Evolutionary conservation across 1,139 yeast genomes (phyloP).

Genomic region (Protomyces macrosporus): DNA sequence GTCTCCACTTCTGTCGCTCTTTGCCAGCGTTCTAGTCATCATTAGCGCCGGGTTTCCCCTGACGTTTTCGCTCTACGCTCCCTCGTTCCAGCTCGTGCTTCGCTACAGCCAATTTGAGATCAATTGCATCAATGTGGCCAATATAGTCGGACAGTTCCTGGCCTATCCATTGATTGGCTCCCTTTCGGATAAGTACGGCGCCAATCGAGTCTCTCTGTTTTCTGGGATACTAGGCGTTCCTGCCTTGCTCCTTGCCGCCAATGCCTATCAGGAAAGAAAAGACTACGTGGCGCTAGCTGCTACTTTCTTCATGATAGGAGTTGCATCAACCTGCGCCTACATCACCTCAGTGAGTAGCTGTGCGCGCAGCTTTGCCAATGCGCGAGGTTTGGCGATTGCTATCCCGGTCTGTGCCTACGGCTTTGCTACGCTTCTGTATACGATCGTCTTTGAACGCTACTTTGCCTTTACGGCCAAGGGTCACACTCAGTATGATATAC

Average conservation of each 20-base stretch:
- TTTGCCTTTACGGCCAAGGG: neutral
- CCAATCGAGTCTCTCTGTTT: slow-evolving; percentile 4
- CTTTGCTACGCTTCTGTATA: slow-evolving; percentile 15
- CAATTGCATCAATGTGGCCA: slow-evolving; percentile 19
- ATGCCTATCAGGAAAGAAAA: slow-evolving; percentile 4
- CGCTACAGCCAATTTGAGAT: slow-evolving; percentile 13
- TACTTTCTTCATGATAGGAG: slow-evolving; percentile 4
- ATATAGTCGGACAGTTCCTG: slow-evolving; percentile 13
- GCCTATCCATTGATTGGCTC: slow-evolving; percentile 13
- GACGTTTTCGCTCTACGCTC: slow-evolving; percentile 14
- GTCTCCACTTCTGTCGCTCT: neutral
- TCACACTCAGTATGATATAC: slow-evolving; percentile 1
- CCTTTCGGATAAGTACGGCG: slow-evolving; percentile 15
- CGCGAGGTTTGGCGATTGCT: slow-evolving; percentile 13
- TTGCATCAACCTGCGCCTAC: slow-evolving; percentile 18
- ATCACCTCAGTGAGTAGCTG: slow-evolving; percentile 7
- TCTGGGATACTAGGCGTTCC: slow-evolving; percentile 12
- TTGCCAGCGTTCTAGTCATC: slow-evolving; percentile 5
- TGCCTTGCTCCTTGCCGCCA: slow-evolving; percentile 3
- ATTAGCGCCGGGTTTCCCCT: slow-evolving; percentile 17
- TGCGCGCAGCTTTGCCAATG: slow-evolving; percentile 3
- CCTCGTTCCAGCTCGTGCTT: slow-evolving; percentile 3
- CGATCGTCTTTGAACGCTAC: slow-evolving; percentile 1
- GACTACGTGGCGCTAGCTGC: neutral
- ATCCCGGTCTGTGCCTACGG: slow-evolving; percentile 15